A percentile compares a stretch with the other conserved stretches of the same genome.
phyloP scores from a whole-genome alignment of 1,284 basidiomycete genomes.

The Sanghuangporus baumii region DNA sequence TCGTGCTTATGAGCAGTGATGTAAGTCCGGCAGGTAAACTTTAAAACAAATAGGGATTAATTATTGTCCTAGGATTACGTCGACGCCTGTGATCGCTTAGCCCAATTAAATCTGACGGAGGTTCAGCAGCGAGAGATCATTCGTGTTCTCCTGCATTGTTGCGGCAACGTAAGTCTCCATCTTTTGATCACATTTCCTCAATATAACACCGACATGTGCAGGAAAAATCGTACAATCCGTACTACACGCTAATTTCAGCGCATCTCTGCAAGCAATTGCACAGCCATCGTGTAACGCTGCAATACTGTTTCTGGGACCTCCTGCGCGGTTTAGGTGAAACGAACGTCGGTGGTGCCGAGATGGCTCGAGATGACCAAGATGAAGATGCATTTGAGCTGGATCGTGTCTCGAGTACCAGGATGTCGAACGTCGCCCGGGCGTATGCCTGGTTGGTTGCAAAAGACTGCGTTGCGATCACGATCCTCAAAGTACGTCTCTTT shows the following conservation, averaged over 20 bases:
- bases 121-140: slow-evolving; percentile 93
- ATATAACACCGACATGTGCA: slow-evolving; percentile 27
- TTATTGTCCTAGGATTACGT: slow-evolving; percentile 70
- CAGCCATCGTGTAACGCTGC: slow-evolving; percentile 87
- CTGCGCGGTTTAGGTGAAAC: slow-evolving; percentile 86
- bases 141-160: slow-evolving; percentile 89
- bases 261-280: slow-evolving; percentile 71
- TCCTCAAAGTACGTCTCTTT: slow-evolving; percentile 67
- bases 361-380: slow-evolving; percentile 56
- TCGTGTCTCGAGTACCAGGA: slow-evolving; percentile 53
- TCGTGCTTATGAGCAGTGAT: slow-evolving; percentile 91
- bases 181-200: not conserved
- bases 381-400: slow-evolving; percentile 41
- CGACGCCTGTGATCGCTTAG: slow-evolving; percentile 85
- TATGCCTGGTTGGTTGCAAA: slow-evolving; percentile 85
- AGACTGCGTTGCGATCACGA: slow-evolving; percentile 61
- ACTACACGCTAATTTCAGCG: slow-evolving; percentile 85
- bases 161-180: slow-evolving; percentile 66
- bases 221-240: slow-evolving; percentile 94
- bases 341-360: slow-evolving; percentile 74
- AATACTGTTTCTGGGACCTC: slow-evolving; percentile 98
- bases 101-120: slow-evolving; percentile 80
- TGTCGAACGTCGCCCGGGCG: slow-evolving; percentile 64
- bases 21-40: slow-evolving; percentile 39
- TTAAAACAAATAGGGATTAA: slow-evolving; percentile 1